Conservation (phyloP, 2,329 filamentous ascomycete species). For the Diaporthe citrichinensis region DNA sequence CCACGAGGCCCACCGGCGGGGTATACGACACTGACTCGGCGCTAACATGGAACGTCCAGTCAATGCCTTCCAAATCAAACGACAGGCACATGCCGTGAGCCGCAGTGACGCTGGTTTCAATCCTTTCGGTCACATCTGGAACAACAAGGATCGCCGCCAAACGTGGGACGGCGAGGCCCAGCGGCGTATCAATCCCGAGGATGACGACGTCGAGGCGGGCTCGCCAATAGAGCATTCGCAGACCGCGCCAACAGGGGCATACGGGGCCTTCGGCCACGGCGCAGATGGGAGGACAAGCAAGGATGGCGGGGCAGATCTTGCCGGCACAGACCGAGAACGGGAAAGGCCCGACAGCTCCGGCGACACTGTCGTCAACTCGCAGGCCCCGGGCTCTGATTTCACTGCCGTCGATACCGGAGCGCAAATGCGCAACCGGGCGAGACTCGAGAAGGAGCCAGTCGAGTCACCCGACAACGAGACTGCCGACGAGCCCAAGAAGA, state of each 20-base stretch:
- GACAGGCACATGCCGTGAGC: slow-evolving; percentile 59
- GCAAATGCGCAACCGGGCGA: slow-evolving; percentile 36
- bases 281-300: slow-evolving; percentile 22
- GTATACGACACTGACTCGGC: slow-evolving; percentile 1
- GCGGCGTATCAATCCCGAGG: slow-evolving; percentile 41
- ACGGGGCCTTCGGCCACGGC: not conserved
- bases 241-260: slow-evolving; percentile 47
- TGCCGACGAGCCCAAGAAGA: slow-evolving; percentile 55
- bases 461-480: slow-evolving; percentile 43
- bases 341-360: slow-evolving; percentile 43
- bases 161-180: slow-evolving; percentile 57
- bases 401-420: slow-evolving; percentile 33
- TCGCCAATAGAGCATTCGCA: slow-evolving; percentile 53
- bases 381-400: slow-evolving; percentile 24
- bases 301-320: slow-evolving; percentile 46
- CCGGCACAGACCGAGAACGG: slow-evolving; percentile 44
- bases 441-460: slow-evolving; percentile 45
- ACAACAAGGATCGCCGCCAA: slow-evolving; percentile 46
- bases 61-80: slow-evolving; percentile 62
- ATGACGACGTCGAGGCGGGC: slow-evolving; percentile 46
- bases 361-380: slow-evolving; percentile 42
- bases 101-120: slow-evolving; percentile 56
- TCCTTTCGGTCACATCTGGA: slow-evolving; percentile 60
- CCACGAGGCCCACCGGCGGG: slow-evolving; percentile 28
- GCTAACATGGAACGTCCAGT: slow-evolving; percentile 52